Conservation (phyloP, 192 early-diverging fungal species). For the Gaertneriomyces sp. region DNA sequence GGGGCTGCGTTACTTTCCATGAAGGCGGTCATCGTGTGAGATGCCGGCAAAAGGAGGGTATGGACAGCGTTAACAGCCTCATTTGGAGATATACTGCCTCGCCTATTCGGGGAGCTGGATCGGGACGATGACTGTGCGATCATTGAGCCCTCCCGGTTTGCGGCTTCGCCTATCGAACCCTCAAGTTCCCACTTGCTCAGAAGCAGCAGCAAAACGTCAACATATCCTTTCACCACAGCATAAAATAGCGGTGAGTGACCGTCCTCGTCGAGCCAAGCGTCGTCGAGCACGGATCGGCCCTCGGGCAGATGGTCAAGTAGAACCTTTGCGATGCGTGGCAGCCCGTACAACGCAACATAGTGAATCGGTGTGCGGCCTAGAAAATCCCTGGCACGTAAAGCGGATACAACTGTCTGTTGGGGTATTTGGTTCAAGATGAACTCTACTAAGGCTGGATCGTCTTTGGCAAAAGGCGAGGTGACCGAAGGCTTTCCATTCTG, state of each 20-base stretch:
- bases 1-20: not conserved
- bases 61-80: not conserved
- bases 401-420: conserved; percentile 21
- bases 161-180: conserved; percentile 11
- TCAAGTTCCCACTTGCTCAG: conserved; percentile 14
- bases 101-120: not conserved
- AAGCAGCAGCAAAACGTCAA: conserved; percentile 18
- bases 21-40: conserved; percentile 3
- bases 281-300: conserved; percentile 31
- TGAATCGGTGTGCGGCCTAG: conserved; percentile 60
- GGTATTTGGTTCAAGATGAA: conserved; percentile 40
- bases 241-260: conserved; percentile 64
- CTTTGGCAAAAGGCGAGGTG: conserved; percentile 15
- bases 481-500: not conserved
- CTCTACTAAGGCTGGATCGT: conserved; percentile 37
- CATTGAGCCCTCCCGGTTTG: no score
- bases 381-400: conserved; percentile 44
- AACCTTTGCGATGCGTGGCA: conserved; percentile 38
- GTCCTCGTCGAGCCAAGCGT: conserved; percentile 63
- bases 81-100: not conserved
- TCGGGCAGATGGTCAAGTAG: conserved; percentile 46
- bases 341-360: conserved; percentile 56
- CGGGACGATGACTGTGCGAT: no score
- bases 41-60: not conserved
- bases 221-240: conserved; percentile 44